Percentiles rank a stretch among this genome's conserved stretches.
Conservation (phyloP, 192 early-diverging fungal species). For the Podila epicladia region DNA sequence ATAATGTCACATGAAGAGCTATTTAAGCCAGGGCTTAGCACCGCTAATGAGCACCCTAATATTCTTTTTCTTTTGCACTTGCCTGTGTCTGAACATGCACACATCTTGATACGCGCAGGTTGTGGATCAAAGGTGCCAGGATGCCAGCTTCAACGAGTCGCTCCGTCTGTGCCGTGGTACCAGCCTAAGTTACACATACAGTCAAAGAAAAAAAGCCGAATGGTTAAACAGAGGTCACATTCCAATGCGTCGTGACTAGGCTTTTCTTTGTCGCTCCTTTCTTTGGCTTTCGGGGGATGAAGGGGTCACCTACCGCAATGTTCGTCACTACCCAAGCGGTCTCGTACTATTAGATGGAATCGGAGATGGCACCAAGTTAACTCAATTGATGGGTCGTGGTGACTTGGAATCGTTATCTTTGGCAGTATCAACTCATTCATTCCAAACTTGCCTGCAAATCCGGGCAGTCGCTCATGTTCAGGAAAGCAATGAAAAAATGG, state of each 20-base stretch:
- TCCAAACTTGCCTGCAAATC: constrained; percentile 35
- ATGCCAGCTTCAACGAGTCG: constrained; percentile 39
- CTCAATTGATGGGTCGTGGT: neutral
- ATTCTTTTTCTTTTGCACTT: neutral
- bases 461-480: constrained; percentile 46
- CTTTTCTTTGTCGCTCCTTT: neutral
- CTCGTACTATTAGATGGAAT: constrained; percentile 29
- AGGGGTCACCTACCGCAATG: constrained; percentile 38
- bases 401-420: neutral
- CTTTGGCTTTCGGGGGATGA: neutral
- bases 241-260: neutral
- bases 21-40: neutral
- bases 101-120: constrained; percentile 42
- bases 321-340: constrained; percentile 51
- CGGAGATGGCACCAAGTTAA: neutral
- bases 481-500: constrained; percentile 38
- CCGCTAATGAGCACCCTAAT: too few species aligned
- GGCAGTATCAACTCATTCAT: neutral
- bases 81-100: constrained; percentile 51
- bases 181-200: constrained; percentile 17
- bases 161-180: constrained; percentile 41
- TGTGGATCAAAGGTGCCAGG: constrained; percentile 36
- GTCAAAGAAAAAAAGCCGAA: neutral
- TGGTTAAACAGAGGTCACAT: neutral
- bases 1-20: neutral